Evolutionary conservation across 2,329 filamentous ascomycete genomes (phyloP).

Genomic region (Fusarium miscanthi): DNA sequence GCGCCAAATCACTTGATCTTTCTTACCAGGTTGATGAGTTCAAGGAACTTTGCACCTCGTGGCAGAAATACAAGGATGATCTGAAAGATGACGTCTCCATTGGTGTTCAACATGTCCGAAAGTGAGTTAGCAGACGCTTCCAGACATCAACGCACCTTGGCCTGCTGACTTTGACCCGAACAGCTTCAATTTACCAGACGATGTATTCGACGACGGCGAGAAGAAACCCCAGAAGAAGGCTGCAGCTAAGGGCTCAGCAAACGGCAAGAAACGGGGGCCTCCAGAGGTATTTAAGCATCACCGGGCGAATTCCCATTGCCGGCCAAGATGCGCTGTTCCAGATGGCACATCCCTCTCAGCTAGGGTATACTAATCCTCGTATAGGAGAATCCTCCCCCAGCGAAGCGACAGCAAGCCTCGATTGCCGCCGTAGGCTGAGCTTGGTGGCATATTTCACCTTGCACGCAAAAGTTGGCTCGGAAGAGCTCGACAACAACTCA

Average conservation of each 20-base stretch:
- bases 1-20: conserved; percentile 78
- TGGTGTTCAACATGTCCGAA: conserved; percentile 84
- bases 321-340: conserved; percentile 20
- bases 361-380: conserved; percentile 42
- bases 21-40: conserved; percentile 87
- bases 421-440: conserved; percentile 54
- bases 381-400: conserved; percentile 54
- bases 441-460: conserved; percentile 1
- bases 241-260: conserved; percentile 51
- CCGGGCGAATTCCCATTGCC: conserved; percentile 21
- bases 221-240: conserved; percentile 72
- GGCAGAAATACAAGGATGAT: conserved; percentile 79
- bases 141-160: neutral
- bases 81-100: conserved; percentile 72
- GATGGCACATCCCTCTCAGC: conserved; percentile 8
- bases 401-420: conserved; percentile 57
- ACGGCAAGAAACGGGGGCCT: conserved; percentile 61
- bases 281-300: conserved; percentile 55
- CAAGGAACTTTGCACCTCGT: conserved; percentile 81
- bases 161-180: conserved; percentile 14
- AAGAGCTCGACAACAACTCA: conserved; percentile 11
- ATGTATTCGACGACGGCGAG: conserved; percentile 88
- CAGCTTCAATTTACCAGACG: conserved; percentile 87
- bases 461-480: conserved; percentile 19
- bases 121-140: conserved; percentile 66